Conservation (phyloP, 345 rosid genomes). For the Isatis tinctoria region DNA sequence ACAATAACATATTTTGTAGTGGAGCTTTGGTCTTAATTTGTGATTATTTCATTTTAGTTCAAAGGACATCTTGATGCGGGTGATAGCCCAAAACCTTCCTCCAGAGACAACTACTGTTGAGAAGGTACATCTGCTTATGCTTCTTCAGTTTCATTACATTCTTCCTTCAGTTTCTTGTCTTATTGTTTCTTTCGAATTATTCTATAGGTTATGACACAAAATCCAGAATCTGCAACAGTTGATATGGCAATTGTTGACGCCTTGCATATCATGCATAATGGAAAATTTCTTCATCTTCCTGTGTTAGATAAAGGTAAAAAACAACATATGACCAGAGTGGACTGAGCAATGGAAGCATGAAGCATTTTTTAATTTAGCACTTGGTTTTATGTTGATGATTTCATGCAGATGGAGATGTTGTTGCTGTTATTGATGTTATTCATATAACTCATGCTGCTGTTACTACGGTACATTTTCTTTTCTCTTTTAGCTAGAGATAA, state of each 20-base stretch:
- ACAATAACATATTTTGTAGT: not conserved
- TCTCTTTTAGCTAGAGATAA: not conserved
- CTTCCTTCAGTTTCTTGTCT: too few relatives aligned
- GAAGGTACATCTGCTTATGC: conserved; percentile 44
- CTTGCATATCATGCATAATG: conserved; percentile 88
- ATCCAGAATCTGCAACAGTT: conserved; percentile 88
- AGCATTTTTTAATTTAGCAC: not conserved
- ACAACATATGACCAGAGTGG: not conserved
- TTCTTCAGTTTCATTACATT: not conserved
- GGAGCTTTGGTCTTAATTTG: conserved; percentile 1
- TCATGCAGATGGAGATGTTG: conserved; percentile 68
- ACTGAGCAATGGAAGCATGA: not conserved
- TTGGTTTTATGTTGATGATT: conserved; percentile 23
- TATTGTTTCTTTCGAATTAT: conserved; percentile 1
- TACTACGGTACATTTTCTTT: conserved; percentile 58
- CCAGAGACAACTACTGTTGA: conserved; percentile 71
- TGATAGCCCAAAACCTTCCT: conserved; percentile 71
- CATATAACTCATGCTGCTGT: conserved; percentile 95
- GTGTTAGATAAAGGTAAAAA: conserved; percentile 87
- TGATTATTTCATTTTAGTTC: conserved; percentile 50
- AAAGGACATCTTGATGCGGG: conserved; percentile 95
- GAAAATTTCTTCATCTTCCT: conserved; percentile 96
- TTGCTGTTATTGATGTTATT: conserved; percentile 81
- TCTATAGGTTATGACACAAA: conserved; percentile 90
- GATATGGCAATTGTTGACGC: conserved; percentile 95